Conservation (phyloP, 148 eudicot species). For the Heliamphora exappendiculata region DNA sequence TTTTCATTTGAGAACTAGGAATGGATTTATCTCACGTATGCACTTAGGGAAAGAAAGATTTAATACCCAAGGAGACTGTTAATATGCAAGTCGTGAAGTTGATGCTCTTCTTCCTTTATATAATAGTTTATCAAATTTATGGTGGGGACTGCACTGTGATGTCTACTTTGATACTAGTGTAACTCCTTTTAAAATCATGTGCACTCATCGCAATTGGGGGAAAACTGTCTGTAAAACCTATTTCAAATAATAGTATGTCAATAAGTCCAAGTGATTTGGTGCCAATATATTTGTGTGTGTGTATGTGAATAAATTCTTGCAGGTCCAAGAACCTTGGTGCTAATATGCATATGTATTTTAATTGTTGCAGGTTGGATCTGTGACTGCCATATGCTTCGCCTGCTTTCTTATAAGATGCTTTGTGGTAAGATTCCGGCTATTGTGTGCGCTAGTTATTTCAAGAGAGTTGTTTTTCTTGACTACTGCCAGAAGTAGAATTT, state of each 20-base stretch:
- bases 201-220: neutral
- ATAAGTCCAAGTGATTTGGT: slow-evolving; percentile 6
- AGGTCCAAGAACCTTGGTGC: slow-evolving; percentile 40
- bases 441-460: neutral
- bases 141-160: neutral
- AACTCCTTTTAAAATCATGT: neutral
- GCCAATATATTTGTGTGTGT: slow-evolving; percentile 9
- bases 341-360: slow-evolving; percentile 9
- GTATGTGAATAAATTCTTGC: slow-evolving; percentile 22
- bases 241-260: neutral
- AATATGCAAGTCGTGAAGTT: neutral
- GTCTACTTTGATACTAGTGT: neutral
- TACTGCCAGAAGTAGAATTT: neutral
- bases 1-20: too few species aligned
- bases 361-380: slow-evolving; percentile 79
- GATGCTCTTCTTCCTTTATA: neutral
- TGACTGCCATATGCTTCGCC: slow-evolving; percentile 70
- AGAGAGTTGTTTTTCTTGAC: neutral
- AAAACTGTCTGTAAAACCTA: neutral
- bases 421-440: slow-evolving; percentile 48
- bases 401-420: slow-evolving; percentile 77
- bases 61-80: neutral
- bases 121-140: neutral
- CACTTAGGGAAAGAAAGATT: too few species aligned
- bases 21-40: too few species aligned